Percentiles rank a stretch among this genome's conserved stretches.
phyloP scores from a whole-genome alignment of 1,139 yeast species.

The Hansenula sp. region DNA sequence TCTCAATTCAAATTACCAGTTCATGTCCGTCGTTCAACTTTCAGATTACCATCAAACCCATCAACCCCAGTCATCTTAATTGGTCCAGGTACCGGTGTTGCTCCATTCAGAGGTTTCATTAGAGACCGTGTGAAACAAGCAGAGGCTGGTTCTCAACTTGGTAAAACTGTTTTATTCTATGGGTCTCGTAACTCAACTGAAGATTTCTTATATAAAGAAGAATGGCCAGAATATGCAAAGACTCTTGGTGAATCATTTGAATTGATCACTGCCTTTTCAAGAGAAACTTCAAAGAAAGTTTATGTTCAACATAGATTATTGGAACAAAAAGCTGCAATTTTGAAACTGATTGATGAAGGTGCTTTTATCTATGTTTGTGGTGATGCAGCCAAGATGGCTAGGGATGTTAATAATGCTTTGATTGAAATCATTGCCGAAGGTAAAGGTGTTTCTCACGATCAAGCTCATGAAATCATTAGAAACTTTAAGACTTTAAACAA shows the following conservation, averaged over 20 bases:
- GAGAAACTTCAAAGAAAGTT: conserved; percentile 61
- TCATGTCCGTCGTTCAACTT: conserved; percentile 91
- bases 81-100: conserved; percentile 99
- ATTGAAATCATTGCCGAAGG: conserved; percentile 59
- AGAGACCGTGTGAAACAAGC: conserved; percentile 71
- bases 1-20: conserved; percentile 66
- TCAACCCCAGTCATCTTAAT: conserved; percentile 82
- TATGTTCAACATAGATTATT: conserved; percentile 82
- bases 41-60: conserved; percentile 89
- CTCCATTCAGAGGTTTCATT: conserved; percentile 92
- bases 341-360: conserved; percentile 60
- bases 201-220: conserved; percentile 81
- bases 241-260: conserved; percentile 63
- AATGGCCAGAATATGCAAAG: conserved; percentile 75
- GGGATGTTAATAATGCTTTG: conserved; percentile 83
- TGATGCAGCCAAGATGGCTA: conserved; percentile 94
- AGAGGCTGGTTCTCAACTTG: conserved; percentile 51
- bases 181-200: conserved; percentile 78
- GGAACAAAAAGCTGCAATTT: conserved; percentile 54
- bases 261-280: conserved; percentile 81
- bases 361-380: conserved; percentile 96
- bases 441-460: conserved; percentile 46
- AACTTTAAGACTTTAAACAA: conserved; percentile 79
- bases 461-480: conserved; percentile 76
- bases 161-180: conserved; percentile 73